phyloP scores from a whole-genome alignment of 192 early-diverging fungal genomes.

The Backusella parvicylindrica region DNA sequence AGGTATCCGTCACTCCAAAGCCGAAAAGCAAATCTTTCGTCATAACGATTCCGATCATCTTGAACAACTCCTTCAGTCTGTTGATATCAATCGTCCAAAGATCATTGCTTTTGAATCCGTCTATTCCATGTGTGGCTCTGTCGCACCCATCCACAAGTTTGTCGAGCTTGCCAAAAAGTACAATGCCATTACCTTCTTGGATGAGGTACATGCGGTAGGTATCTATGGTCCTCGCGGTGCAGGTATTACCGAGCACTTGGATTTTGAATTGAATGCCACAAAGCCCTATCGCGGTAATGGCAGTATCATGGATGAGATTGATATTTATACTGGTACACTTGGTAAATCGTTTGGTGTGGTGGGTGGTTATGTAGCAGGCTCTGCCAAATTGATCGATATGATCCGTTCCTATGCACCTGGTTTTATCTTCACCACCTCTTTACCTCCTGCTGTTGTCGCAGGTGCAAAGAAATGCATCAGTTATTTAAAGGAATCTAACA shows the following conservation, averaged over 20 bases:
- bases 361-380: conserved; percentile 92
- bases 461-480: conserved; percentile 90
- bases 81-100: conserved; percentile 82
- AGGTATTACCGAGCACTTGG: conserved; percentile 91
- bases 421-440: conserved; percentile 98
- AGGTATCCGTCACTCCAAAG: conserved; percentile 88
- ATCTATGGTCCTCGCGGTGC: conserved; percentile 95
- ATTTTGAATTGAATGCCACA: conserved; percentile 63
- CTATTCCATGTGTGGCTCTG: conserved; percentile 95
- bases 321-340: conserved; percentile 94
- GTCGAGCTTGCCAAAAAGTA: conserved; percentile 88
- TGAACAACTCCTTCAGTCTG: conserved; percentile 74
- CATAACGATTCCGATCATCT: conserved; percentile 91
- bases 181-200: conserved; percentile 93
- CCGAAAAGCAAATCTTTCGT: conserved; percentile 83
- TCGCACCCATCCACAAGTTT: conserved; percentile 89
- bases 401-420: conserved; percentile 94
- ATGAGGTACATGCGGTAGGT: conserved; percentile 96
- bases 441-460: conserved; percentile 87
- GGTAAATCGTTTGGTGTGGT: conserved; percentile 97
- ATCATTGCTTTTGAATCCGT: conserved; percentile 95
- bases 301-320: conserved; percentile 78
- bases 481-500: conserved; percentile 80
- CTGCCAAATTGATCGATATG: conserved; percentile 86
- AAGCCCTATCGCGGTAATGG: conserved; percentile 42